Evolutionary conservation across 2,329 filamentous ascomycete species (phyloP), one percentile per base, ranked within the genome.

Genomic region (Neocucurbitaria cava): DNA sequence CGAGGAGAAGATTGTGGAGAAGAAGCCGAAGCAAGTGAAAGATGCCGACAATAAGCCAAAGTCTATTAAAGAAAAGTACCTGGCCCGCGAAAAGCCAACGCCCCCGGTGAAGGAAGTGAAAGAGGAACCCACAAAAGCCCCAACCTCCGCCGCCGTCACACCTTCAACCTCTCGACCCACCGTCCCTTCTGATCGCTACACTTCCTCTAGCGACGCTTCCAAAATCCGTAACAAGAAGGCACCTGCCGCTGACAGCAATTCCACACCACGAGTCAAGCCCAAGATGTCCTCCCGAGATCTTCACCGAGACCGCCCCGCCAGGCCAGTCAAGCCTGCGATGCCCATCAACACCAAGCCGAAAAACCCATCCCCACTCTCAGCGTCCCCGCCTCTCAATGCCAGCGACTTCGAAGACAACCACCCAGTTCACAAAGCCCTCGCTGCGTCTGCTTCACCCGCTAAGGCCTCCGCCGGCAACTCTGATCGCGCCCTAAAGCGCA

Each of bases 321-420:
- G 59, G 26, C 61, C 66, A 33, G 62, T 58, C 49, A 72, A 68
- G 43, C 70, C 70, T n/a, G 58, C 65, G 17, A 67, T 69, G 64
- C 65, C 71, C 24, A 53, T 71, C 21, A 72, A 78, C 75, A 85
- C 78, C 55, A 85, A 83, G 38, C 84, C 85, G 1, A 83, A 82
- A 65, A 87, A 87, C 48, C 85, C 85, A 2, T 87, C 86, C 15
- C 85, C 85, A 11, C 80, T 87, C 10, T 85, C 83, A 9, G 84
- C 83, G 6, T 87, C 85, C 2, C 84, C 84, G 20, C 85, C 85
- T 5, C 81, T 85, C 56, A 87, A 85, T 68, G 82, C 83, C 24
- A 87, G 85, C 18, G 84, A 87, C 65, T 76, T 83, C 50, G 77
- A 83, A 56, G 76, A 81, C 65, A 75, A 76, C 59, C 66, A 78